These are phyloP conservation scores for Takashimella tepidaria DNA, from an alignment of 1,284 basidiomycete genomes.

Conservation along the genomic window DNA sequence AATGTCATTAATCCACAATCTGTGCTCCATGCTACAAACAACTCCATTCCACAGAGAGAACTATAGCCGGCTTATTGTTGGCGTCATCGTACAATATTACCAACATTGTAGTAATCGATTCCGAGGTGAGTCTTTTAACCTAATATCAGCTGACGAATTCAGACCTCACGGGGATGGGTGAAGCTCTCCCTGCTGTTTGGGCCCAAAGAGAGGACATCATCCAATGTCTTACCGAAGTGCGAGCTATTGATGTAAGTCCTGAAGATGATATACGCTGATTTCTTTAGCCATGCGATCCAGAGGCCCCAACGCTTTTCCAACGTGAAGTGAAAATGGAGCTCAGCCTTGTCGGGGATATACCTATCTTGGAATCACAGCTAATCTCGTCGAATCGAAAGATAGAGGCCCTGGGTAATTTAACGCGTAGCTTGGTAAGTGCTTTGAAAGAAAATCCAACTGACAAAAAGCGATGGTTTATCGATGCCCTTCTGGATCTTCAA, in stretches of 20 bases:
- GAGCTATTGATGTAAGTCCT: slow-evolving; percentile 28
- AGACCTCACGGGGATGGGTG: slow-evolving; percentile 1
- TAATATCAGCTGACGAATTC: neutral
- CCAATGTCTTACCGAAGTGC: slow-evolving; percentile 58
- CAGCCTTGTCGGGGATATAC: slow-evolving; percentile 55
- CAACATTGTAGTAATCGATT: slow-evolving; percentile 86
- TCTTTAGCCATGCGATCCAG: slow-evolving; percentile 35
- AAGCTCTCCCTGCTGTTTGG: slow-evolving; percentile 70
- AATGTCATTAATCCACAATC: slow-evolving; percentile 83
- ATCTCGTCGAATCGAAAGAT: slow-evolving; percentile 71
- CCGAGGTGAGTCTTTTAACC: slow-evolving; percentile 49
- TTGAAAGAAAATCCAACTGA: slow-evolving; percentile 1
- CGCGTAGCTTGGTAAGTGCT: slow-evolving; percentile 73
- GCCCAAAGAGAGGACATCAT: slow-evolving; percentile 75
- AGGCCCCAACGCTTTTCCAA: slow-evolving; percentile 35
- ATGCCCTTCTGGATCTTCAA: slow-evolving; percentile 63
- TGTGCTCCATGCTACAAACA: slow-evolving; percentile 85
- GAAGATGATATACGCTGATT: neutral
- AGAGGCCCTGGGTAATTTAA: slow-evolving; percentile 69
- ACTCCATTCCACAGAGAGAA: slow-evolving; percentile 96
- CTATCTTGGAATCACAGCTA: slow-evolving; percentile 63
- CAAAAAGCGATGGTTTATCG: slow-evolving; percentile 72
- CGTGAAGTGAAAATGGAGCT: slow-evolving; percentile 74
- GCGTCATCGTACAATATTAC: slow-evolving; percentile 95
- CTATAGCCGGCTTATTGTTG: slow-evolving; percentile 87